These are phyloP conservation scores for Penicillium salamii DNA, from an alignment of 495 filamentous ascomycete species.

Conservation along the genomic window DNA sequence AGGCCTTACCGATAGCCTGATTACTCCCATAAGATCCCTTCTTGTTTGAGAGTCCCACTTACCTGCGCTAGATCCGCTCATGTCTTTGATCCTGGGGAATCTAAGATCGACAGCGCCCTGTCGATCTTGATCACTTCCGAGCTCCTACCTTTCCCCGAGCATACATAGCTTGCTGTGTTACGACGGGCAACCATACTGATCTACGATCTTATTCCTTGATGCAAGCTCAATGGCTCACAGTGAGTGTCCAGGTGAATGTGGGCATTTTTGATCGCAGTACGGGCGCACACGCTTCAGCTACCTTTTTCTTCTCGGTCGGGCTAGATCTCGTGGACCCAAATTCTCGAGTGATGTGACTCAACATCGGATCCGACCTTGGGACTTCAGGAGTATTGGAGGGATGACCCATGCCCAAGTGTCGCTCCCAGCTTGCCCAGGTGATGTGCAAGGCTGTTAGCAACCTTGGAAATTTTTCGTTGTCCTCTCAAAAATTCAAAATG, in stretches of 20 bases:
- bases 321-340: neutral
- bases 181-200: slow-evolving; percentile 4
- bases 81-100: neutral
- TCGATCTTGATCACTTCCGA: neutral
- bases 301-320: neutral
- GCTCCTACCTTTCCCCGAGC: neutral
- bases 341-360: too few relatives aligned
- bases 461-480: too few relatives aligned
- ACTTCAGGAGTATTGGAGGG: too few relatives aligned
- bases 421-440: too few relatives aligned
- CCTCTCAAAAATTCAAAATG: too few relatives aligned
- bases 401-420: too few relatives aligned
- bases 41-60: neutral
- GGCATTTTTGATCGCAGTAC: neutral
- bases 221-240: neutral
- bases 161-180: neutral
- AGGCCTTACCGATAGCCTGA: too few relatives aligned
- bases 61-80: neutral
- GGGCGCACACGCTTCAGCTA: neutral
- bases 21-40: neutral
- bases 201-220: slow-evolving; percentile 1
- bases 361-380: too few relatives aligned
- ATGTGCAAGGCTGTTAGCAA: too few relatives aligned
- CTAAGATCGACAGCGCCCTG: neutral
- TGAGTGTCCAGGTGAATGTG: neutral